phyloP scores from a whole-genome alignment of 75 land plant species.

The Pseudotsuga menziesii region DNA sequence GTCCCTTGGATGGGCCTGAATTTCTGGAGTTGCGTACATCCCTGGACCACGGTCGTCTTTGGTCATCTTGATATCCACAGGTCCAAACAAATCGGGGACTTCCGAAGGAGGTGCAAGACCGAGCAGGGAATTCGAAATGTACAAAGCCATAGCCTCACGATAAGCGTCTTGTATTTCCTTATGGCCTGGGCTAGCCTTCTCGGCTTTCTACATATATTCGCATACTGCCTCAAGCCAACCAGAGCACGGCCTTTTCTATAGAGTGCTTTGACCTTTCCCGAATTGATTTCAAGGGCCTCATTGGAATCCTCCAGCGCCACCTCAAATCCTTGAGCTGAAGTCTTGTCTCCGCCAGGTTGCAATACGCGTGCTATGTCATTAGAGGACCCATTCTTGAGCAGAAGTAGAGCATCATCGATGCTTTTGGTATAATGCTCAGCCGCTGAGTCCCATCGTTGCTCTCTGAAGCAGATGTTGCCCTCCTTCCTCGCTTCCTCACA shows the following conservation, averaged over 20 bases:
- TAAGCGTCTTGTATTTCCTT: conserved; percentile 10
- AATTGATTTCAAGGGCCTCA: conserved; percentile 16
- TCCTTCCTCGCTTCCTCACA: no score
- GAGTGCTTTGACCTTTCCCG: conserved; percentile 19
- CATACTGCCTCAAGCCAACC: conserved; percentile 18
- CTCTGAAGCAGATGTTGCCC: no score
- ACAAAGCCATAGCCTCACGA: not conserved
- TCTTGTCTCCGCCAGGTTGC: conserved; percentile 28
- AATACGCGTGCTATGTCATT: conserved; percentile 14
- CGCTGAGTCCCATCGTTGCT: no score
- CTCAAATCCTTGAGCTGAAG: conserved; percentile 7
- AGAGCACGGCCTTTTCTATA: conserved; percentile 30
- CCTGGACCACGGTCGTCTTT: conserved; percentile 23
- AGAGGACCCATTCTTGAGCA: no score
- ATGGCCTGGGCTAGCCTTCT: conserved; percentile 1
- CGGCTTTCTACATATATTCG: not conserved
- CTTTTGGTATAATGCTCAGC: no score
- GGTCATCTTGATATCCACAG: conserved; percentile 13
- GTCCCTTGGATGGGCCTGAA: no score
- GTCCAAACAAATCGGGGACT: conserved; percentile 19
- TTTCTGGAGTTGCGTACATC: conserved; percentile 15
- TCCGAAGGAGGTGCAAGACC: not conserved
- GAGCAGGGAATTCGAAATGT: not conserved
- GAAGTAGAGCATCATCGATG: no score
- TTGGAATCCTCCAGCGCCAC: conserved; percentile 21